Base-by-base conservation (phyloP, 768 basidiomycete genomes). In the Suillus subaureus region DNA sequence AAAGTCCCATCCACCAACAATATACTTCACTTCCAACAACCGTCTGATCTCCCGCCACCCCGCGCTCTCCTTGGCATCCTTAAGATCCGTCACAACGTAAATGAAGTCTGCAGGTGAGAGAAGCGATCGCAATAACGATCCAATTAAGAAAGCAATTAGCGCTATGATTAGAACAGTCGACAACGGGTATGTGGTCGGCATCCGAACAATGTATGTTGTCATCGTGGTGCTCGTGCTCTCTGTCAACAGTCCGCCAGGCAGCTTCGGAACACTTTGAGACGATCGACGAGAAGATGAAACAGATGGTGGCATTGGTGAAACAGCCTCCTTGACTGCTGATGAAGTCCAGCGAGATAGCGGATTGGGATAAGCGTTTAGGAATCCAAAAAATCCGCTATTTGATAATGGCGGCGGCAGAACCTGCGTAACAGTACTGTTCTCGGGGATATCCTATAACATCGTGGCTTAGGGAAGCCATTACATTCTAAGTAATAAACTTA, bases 51-150 rank as follows among this genome's bases (percentile, higher is more conserved):
- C 96, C 67, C 93, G 82, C 96, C 95, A 97, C 33, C 89, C 89
- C 23, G 72, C 69, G 54, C 76, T 78, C 70, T 82, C 84, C 73
- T 85, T 86, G 63, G 79, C 83, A 66, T 87, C 85, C 73, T 77
- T 74, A 67, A 83, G 67, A 69, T 89, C 87, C 68, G 81, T 82
- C 70, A 85, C 89, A 51, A 93, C 87, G 74, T 94, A 90, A 52
- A 96, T 88, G 79, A 95, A 96, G 78, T 97, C 97, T 18, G 91
- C 93, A 52, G 97, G 93, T 7, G 90, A 92, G 45, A 98, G 81
- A 67, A 99, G 82, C 21, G 93, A 94, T 63, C 97, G 87, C 67
- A 97, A 79, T 63, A 99, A 80, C 33, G 94, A 96, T 64, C 97
- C 97, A 71, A 98, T 85, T 71, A 99, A 80, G 77, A 99, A 96